Evolutionary conservation across 768 basidiomycete genomes (phyloP), one percentile per base, ranked within the genome.

Genomic region (Lactarius hengduanensis): DNA sequence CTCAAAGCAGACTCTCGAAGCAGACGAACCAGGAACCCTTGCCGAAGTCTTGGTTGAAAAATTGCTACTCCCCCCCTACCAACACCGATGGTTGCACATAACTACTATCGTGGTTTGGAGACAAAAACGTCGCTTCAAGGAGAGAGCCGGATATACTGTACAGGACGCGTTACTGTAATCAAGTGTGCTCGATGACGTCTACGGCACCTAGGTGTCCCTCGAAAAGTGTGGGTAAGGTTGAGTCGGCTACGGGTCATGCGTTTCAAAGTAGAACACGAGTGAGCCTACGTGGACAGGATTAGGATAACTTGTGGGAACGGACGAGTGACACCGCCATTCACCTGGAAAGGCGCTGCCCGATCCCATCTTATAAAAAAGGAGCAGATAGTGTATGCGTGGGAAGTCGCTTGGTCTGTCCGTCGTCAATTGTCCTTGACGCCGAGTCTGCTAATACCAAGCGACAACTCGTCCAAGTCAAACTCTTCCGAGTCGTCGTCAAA

Each of bases 401-500:
- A 57, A 34, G 32, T 34, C 8, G 16, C 28, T 16, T 32, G 30
- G 4, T 57, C 18, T 18, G 55, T 13, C 22, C 13, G 22, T n/a
- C 15, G 3, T 54, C 53, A 26, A 40, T 40, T 15, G 13, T 40
- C 11, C 5, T 40, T 40, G 10, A 15, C 38, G 16, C 66, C 53
- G 10, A 67, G 62, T 45, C 43, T 45, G 15, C 20, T 9, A 22
- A 67, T 56, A 22, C 41, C 41, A 6, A 40, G 20, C 32, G 63
- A 22, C 50, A 67, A 36, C 43, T 30, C 54, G 28, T 67, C 62
- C 8, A 67, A 4, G 7, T 47, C 59, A 6, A 41, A 53, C 11
- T 59, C 57, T 4, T 66, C 65, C 13, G 26, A 53, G 3, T 28
- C 40, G 6, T 40, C 20, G 10, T 45, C 62, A 62, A 67, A 67